Base-by-base conservation (phyloP, 768 basidiomycete species). In the Psilocybe tampanensis region DNA sequence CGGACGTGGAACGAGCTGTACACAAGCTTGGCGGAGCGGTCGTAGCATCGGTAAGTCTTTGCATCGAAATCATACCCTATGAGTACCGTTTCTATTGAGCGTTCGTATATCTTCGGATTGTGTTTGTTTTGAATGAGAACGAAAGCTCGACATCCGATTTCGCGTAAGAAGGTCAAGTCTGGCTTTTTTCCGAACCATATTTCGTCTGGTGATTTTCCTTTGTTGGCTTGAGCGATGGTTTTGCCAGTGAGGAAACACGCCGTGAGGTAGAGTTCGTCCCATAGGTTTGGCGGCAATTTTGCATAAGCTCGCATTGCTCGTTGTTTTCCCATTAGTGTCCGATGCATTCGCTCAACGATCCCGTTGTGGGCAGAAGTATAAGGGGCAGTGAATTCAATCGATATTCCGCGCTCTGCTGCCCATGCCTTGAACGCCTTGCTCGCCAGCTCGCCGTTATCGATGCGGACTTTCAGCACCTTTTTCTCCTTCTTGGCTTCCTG, bases 301-400 rank as follows among this genome's bases (percentile, higher is more conserved):
- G 63, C 59, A 13, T 65, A 66, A 19, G 68, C 54, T 0, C 61
- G 61, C 72, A 76, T 74, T 0, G 73, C 58, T 1, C 62, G 55
- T 2, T 65, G 68, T 39, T 71, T 67, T 12, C 61, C 64, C 52
- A 76, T 62, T 4, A 76, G 54, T 0, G 74, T 77, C 8, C 64
- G 61, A 51, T 80, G 75, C 34, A 72, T 50, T 0, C 72, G 65
- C 50, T 79, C 74, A 2, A 74, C 74, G 8, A 60, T 56, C 3
- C 77, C 73, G 54, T 71, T 77, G 12, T 70, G 61, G 9, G 67
- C 66, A n/a, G 73, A 76, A 8, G 72, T 76, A 59, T 77, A 65
- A 0, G 72, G 66, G 0, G 70, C 70, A 0, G 71, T n/a, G n/a
- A n/a, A n/a, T n/a, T n/a, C n/a, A 8, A 64, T 59, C 1, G 43